phyloP scores from a whole-genome alignment of 2,329 filamentous ascomycete species.

The Chalara sp. region DNA sequence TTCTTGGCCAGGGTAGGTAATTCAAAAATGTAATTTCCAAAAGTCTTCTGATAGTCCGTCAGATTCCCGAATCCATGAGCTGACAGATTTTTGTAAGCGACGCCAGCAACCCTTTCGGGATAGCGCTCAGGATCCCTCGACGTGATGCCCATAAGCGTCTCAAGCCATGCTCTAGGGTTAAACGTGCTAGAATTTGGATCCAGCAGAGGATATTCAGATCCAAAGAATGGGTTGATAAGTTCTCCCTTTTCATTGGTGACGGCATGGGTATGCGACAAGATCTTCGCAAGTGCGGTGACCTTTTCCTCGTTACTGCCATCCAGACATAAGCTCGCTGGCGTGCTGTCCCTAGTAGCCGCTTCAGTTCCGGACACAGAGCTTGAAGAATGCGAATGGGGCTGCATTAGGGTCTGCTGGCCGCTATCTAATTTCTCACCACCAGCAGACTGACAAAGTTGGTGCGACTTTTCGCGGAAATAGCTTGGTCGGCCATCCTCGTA shows the following conservation, averaged over 20 bases:
- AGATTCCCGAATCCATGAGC: constrained; percentile 8
- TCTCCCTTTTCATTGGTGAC: too few species aligned
- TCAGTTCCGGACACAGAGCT: too few species aligned
- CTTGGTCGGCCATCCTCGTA: constrained; percentile 4
- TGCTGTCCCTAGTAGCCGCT: too few species aligned
- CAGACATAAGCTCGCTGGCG: too few species aligned
- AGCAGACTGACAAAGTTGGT: too few species aligned
- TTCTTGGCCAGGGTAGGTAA: constrained; percentile 35
- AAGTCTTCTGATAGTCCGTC: constrained; percentile 46
- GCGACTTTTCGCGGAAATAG: constrained; percentile 1
- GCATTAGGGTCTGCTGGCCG: too few species aligned
- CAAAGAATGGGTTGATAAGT: too few species aligned
- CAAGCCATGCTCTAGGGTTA: background rate
- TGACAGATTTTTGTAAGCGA: constrained; percentile 9
- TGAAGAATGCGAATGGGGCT: too few species aligned
- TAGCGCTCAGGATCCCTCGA: constrained; percentile 41
- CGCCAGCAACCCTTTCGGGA: constrained; percentile 7
- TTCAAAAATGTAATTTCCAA: constrained; percentile 54
- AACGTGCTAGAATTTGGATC: background rate
- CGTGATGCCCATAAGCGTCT: constrained; percentile 21
- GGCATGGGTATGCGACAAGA: too few species aligned
- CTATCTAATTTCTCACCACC: too few species aligned
- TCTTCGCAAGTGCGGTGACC: too few species aligned
- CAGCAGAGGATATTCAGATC: background rate
- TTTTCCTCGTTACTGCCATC: too few species aligned